Evolutionary conservation across 208 protist species (phyloP).

Genomic region (Acanthamoeba triangularis): DNA sequence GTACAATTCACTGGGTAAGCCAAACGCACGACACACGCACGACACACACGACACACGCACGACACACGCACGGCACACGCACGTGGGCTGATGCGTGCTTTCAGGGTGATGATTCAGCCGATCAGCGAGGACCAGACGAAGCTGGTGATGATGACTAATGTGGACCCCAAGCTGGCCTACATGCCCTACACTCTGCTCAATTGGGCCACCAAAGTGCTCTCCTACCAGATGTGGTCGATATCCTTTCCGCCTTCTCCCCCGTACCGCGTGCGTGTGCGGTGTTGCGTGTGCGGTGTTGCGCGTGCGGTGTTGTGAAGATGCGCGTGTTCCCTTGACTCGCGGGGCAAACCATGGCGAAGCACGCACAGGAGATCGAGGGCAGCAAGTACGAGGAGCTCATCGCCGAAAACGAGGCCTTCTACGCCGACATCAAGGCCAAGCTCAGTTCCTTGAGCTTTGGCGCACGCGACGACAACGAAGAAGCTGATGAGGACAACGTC

Average conservation of each 20-base stretch:
- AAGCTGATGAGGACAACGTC: not conserved
- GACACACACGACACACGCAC: not conserved
- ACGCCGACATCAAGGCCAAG: slow-evolving; percentile 57
- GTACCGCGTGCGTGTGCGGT: not conserved
- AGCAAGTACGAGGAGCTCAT: slow-evolving; percentile 50
- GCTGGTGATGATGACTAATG: slow-evolving; percentile 55
- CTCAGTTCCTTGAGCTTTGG: not conserved
- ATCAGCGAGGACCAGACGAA: not conserved
- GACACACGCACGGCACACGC: too few species aligned
- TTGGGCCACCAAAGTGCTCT: slow-evolving; percentile 62
- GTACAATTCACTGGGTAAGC: slow-evolving; percentile 7
- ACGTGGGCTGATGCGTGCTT: not conserved
- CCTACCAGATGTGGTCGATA: slow-evolving; percentile 60
- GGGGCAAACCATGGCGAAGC: not conserved
- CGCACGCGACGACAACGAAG: not conserved
- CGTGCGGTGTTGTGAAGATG: not conserved
- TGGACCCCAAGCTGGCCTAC: slow-evolving; percentile 39
- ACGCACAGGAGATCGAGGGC: slow-evolving; percentile 1
- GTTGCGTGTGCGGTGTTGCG: not conserved
- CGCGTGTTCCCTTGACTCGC: not conserved
- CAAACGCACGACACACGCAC: not conserved
- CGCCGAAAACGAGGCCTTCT: slow-evolving; percentile 26
- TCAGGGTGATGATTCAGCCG: slow-evolving; percentile 21
- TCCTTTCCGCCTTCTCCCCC: not conserved
- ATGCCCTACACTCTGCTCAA: slow-evolving; percentile 60